Percentiles rank a stretch among this genome's conserved stretches.
Evolutionary conservation across 2,329 filamentous ascomycete species (phyloP).

Genomic region (Penicillium digitatum): DNA sequence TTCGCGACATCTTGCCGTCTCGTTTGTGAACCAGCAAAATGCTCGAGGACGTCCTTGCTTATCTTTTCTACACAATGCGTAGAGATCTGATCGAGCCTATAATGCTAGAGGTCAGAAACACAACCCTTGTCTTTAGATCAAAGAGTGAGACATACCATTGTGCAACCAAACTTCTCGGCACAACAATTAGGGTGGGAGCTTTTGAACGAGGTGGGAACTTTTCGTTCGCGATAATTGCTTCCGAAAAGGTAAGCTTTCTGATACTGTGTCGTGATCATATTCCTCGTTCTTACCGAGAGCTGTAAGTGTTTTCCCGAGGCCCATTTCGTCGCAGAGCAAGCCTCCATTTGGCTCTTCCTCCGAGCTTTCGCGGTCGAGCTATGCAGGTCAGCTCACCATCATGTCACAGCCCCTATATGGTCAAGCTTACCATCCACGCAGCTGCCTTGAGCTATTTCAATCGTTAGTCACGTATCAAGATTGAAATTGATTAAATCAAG

Average conservation of each 20-base stretch:
- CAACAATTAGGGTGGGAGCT: slow-evolving; percentile 39
- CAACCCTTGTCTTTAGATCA: background rate
- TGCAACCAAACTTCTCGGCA: slow-evolving; percentile 30
- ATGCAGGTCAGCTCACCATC: slow-evolving; percentile 8
- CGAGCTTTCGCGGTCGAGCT: slow-evolving; percentile 33
- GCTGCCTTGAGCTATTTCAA: slow-evolving; percentile 28
- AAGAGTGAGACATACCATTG: slow-evolving; percentile 32
- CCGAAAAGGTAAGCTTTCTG: background rate
- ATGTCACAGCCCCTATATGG: background rate
- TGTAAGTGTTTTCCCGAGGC: slow-evolving; percentile 41
- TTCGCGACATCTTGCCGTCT: slow-evolving; percentile 22
- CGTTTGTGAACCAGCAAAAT: slow-evolving; percentile 23
- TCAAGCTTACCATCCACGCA: slow-evolving; percentile 32
- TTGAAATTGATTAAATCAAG: background rate
- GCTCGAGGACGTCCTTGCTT: slow-evolving; percentile 20
- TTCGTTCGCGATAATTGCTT: slow-evolving; percentile 40
- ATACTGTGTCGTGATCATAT: no score
- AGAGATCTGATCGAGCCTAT: slow-evolving; percentile 30
- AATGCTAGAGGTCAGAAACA: background rate
- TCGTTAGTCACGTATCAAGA: background rate
- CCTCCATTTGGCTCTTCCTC: slow-evolving; percentile 30
- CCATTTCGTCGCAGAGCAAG: slow-evolving; percentile 42
- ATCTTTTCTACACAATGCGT: slow-evolving; percentile 28
- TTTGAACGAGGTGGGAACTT: slow-evolving; percentile 12
- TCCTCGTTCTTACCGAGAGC: slow-evolving; percentile 27